These are phyloP conservation scores for Pecoramyces ruminantium DNA, from an alignment of 192 early-diverging fungal species.

Conservation along the genomic window DNA sequence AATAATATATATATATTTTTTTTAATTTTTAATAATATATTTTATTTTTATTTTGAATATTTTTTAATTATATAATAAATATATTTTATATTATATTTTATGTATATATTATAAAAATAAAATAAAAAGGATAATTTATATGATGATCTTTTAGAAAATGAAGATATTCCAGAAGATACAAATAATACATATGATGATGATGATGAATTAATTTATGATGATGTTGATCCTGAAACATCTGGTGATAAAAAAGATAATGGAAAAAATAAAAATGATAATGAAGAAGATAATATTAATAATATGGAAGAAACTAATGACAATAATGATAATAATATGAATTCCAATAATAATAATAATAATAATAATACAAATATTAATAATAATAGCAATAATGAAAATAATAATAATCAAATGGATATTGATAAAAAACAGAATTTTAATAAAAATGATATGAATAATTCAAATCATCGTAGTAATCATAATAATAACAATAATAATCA, in stretches of 20 bases:
- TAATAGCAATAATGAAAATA: background rate
- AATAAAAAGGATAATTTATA: background rate
- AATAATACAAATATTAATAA: background rate
- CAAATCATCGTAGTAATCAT: background rate
- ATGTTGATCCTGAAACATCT: background rate
- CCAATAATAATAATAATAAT: background rate
- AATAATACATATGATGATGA: background rate
- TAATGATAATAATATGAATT: background rate
- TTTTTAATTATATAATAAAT: too few species aligned
- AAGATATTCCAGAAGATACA: background rate
- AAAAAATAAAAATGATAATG: background rate
- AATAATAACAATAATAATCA: background rate
- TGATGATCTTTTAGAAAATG: background rate
- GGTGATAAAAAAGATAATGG: background rate
- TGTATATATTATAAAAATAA: too few species aligned
- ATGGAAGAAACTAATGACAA: background rate
- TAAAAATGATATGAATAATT: background rate
- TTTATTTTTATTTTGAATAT: too few species aligned
- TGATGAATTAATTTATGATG: background rate
- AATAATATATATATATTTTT: too few species aligned
- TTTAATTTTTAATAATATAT: too few species aligned
- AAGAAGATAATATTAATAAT: background rate
- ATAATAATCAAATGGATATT: background rate
- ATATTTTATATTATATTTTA: too few species aligned
- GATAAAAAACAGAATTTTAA: background rate